Evolutionary conservation across 306 rosid genomes (phyloP).

Genomic region (Arachis hypogaea): DNA sequence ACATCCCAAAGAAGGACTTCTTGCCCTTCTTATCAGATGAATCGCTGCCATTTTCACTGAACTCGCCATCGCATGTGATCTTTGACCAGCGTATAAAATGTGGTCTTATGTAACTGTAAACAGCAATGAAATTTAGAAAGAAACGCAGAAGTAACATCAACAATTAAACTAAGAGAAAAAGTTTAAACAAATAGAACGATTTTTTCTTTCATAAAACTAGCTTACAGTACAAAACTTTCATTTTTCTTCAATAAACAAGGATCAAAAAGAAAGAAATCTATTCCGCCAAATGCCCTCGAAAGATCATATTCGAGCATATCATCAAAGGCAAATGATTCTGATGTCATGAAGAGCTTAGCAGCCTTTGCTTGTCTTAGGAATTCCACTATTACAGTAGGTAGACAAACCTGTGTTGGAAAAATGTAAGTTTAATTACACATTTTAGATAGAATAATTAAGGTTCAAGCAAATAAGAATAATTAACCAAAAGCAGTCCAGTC

Average conservation of each 20-base stretch:
- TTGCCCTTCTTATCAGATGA: constrained; percentile 14
- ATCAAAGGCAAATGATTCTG: constrained; percentile 57
- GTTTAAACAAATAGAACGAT: neutral
- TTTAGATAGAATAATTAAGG: neutral
- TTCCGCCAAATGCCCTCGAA: constrained; percentile 80
- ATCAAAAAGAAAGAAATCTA: constrained; percentile 89
- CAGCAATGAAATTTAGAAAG: constrained; percentile 13
- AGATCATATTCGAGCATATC: constrained; percentile 73
- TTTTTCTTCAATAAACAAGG: constrained; percentile 74
- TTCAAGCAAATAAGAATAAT: neutral
- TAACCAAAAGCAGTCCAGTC: neutral
- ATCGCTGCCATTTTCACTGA: constrained; percentile 57
- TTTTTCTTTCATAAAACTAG: neutral
- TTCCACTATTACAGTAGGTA: constrained; percentile 79
- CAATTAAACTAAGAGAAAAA: neutral
- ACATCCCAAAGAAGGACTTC: no score
- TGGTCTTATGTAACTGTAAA: constrained; percentile 63
- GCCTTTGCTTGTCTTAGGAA: constrained; percentile 85
- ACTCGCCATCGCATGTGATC: constrained; percentile 62
- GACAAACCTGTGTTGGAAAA: constrained; percentile 72
- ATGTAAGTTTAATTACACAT: neutral
- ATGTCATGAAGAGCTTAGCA: constrained; percentile 62
- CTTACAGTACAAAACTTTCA: constrained; percentile 57
- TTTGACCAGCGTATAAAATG: constrained; percentile 77
- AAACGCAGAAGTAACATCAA: constrained; percentile 19